A percentile compares a stretch with the other conserved stretches of the same genome.
Conservation (phyloP, 2,329 filamentous ascomycete species). For the Chaetomiaceae sp. region DNA sequence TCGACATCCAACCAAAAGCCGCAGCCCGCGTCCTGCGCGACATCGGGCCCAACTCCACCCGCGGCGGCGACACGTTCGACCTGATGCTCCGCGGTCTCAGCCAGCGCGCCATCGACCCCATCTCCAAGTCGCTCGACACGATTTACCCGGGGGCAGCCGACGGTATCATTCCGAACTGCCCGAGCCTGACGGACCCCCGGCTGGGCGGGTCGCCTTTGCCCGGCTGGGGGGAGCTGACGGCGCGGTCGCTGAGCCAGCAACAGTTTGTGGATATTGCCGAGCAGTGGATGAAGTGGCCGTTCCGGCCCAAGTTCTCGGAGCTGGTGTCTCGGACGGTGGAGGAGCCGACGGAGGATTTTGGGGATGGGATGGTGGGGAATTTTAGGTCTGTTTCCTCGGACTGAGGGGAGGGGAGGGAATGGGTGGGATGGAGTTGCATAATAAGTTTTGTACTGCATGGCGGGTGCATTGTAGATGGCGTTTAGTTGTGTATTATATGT, state of each 20-base stretch:
- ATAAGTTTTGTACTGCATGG: neutral
- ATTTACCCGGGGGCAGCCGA: conserved; percentile 59
- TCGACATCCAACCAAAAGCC: conserved; percentile 63
- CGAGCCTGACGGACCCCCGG: conserved; percentile 44
- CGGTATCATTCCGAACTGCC: conserved; percentile 46
- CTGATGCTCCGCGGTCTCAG: conserved; percentile 46
- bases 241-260: conserved; percentile 46
- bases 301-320: conserved; percentile 47
- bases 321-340: conserved; percentile 41
- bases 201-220: conserved; percentile 42
- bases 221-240: conserved; percentile 39
- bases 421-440: too few species aligned
- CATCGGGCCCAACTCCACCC: conserved; percentile 37
- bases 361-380: conserved; percentile 19
- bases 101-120: conserved; percentile 29
- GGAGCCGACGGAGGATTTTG: conserved; percentile 24
- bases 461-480: neutral
- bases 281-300: conserved; percentile 64
- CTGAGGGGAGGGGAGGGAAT: too few species aligned
- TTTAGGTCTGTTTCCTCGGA: neutral
- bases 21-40: conserved; percentile 46
- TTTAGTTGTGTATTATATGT: neutral
- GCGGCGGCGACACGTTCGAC: conserved; percentile 48
- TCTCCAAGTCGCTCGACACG: conserved; percentile 44
- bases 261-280: conserved; percentile 57